Evolutionary conservation across 371 early-diverging fungal species (phyloP), one percentile per base, ranked within the genome.

Genomic region (Blakeslea trispora): DNA sequence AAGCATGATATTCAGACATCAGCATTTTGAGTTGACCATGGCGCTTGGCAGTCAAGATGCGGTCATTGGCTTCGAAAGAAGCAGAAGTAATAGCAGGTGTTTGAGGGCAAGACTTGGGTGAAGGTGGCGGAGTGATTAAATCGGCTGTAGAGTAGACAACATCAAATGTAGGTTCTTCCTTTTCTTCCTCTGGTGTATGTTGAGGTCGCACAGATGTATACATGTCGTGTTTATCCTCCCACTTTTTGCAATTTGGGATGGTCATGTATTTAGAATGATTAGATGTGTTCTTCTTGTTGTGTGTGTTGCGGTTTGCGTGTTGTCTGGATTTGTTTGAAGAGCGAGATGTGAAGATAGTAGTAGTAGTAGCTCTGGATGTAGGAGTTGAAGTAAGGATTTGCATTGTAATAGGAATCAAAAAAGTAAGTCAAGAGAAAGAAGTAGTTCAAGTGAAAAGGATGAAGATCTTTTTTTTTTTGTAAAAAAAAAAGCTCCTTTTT

Each of bases 1-100:
- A 65, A 0, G 69, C 41, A 0, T 32, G 41, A 39, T 63, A 72
- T 45, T 70, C 67, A 5, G 45, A 32, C 71, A 74, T 64, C 43
- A 78, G 71, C n/a, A 60, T 50, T 21, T 66, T 68, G 14, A 78
- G 59, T 31, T 72, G 62, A 21, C 69, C 71, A 9, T 64, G 58
- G 15, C 73, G 62, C 41, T 75, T 74, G 11, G 65, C 66, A 23
- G 60, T 34, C 40, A 74, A 53, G 7, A 77, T 67, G 32, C 63
- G 59, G 5, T 55, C 53, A 54, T 74, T 74, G 9, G 61, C 64
- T 35, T 69, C 61, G 49, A 65, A 61, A n/a, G 62, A 48, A 24
- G 42, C 18, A n/a, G 55, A 45, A 13, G 46, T 17, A 3, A 51
- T 8, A 14, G 13, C 14, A n/a, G 54, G 50, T 18, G 47, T 40